phyloP scores from a whole-genome alignment of 2,329 filamentous ascomycete species.

The Ophiostoma triangulosporum region DNA sequence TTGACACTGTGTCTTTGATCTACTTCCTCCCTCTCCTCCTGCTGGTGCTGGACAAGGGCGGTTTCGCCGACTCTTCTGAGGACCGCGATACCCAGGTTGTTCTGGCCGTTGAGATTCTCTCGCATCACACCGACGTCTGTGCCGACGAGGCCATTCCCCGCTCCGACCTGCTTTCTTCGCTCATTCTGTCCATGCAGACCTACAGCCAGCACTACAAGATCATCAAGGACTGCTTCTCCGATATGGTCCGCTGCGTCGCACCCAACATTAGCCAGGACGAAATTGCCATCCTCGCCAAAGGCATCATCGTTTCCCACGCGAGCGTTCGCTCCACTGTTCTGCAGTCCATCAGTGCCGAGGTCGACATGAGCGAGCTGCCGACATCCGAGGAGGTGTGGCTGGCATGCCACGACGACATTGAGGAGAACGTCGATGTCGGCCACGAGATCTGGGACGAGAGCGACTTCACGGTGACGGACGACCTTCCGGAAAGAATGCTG shows the following conservation, averaged over 20 bases:
- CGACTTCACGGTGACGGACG: constrained; percentile 53
- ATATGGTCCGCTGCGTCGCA: constrained; percentile 73
- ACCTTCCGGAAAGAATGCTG: constrained; percentile 54
- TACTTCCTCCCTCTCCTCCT: constrained; percentile 79
- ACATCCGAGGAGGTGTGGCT: constrained; percentile 91
- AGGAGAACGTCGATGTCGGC: constrained; percentile 74
- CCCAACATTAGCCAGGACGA: constrained; percentile 65
- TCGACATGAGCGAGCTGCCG: constrained; percentile 77
- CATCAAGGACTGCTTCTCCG: constrained; percentile 81
- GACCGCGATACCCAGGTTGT: constrained; percentile 83
- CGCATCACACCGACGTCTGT: constrained; percentile 75
- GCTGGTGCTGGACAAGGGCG: constrained; percentile 63
- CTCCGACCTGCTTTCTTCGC: constrained; percentile 52
- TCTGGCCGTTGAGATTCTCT: constrained; percentile 73
- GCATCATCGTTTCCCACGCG: constrained; percentile 63
- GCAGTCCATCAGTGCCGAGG: constrained; percentile 79
- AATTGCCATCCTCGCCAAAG: constrained; percentile 61
- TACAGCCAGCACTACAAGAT: constrained; percentile 92
- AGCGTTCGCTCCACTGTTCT: constrained; percentile 73
- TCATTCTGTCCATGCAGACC: constrained; percentile 73
- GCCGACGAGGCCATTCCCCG: constrained; percentile 65
- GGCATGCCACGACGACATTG: constrained; percentile 77
- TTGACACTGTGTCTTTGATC: constrained; percentile 75
- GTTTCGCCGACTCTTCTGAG: constrained; percentile 58
- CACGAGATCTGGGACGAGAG: constrained; percentile 93